Evolutionary conservation across 768 basidiomycete genomes (phyloP), one percentile per base, ranked within the genome.

Genomic region (Tephrocybe sp.): DNA sequence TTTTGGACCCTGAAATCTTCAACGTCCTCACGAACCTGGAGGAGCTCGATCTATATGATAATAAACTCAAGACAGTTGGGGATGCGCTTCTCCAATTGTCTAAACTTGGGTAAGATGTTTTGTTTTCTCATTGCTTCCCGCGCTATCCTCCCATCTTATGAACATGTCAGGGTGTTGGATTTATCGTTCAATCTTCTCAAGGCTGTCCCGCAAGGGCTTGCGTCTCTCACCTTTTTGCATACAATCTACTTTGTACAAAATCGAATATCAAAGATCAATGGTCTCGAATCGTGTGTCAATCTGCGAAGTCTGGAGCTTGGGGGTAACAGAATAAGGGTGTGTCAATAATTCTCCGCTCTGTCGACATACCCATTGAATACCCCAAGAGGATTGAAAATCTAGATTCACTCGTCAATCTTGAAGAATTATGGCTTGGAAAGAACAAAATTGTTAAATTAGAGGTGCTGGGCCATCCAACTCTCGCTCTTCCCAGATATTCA

Each of bases 211-310:
- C 83, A 86, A 35, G 69, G 75, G 6, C 65, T 94, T 11, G 65
- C 74, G 9, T 64, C 73, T 46, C 75, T 96, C 2, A 71, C 68
- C 3, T 77, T 80, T 4, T 74, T 99, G 26, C 71, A 77, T 30
- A 91, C 88, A 0, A 74, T 95, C 22, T 99, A 95, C 69, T 92
- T 99, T 59, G 92, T 99, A 4, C 97, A 99, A 69, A 98, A 99
- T 70, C 89, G 87, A 67, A 96, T 98, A 60, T 81, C 82, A 13
- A 80, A 79, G 54, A 92, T 99, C 49, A 75, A 76, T 5, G 80
- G 84, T 9, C 74, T 98, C 1, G 74, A 79, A 21, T 69, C 75
- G 30, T 74, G 73, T 18, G 58, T 53, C 13, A 82, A 80, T 0
- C 67, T 98, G 52, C 78, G 81, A 47, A 95, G 90, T 60, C 73